Percentiles rank a stretch among this genome's conserved stretches.
phyloP scores from a whole-genome alignment of 805 yeast species.

The Candida nemodendra region DNA sequence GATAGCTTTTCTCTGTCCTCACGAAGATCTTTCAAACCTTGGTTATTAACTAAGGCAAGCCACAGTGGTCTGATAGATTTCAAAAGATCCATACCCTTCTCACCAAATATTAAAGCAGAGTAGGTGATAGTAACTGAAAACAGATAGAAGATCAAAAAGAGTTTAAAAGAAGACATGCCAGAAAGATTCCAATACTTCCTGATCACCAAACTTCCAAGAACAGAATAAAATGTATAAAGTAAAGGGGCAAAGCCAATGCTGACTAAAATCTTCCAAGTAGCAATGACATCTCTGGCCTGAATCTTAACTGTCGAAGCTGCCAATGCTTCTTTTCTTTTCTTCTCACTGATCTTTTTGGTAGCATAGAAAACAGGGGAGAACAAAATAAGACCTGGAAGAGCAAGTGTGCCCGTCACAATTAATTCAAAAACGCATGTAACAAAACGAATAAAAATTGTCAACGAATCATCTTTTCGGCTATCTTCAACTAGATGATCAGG shows the following conservation, averaged over 20 bases:
- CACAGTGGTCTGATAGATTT: constrained; percentile 82
- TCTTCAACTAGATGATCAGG: constrained; percentile 63
- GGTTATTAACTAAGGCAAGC: constrained; percentile 58
- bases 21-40: constrained; percentile 58
- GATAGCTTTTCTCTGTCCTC: constrained; percentile 60
- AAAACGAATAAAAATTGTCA: constrained; percentile 25
- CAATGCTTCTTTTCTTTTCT: constrained; percentile 75
- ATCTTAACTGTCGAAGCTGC: constrained; percentile 88
- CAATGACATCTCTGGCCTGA: constrained; percentile 89
- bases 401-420: constrained; percentile 53
- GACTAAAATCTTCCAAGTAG: constrained; percentile 94
- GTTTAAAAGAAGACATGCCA: constrained; percentile 19
- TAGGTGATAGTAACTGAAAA: constrained; percentile 74
- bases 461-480: constrained; percentile 27
- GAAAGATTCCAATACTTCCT: constrained; percentile 21
- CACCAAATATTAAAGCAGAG: constrained; percentile 90
- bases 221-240: constrained; percentile 77
- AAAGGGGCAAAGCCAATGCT: constrained; percentile 88
- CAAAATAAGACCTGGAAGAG: constrained; percentile 84
- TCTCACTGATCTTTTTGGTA: constrained; percentile 68
- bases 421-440: constrained; percentile 42
- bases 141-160: constrained; percentile 52
- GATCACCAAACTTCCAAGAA: constrained; percentile 47
- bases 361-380: constrained; percentile 86
- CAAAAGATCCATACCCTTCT: constrained; percentile 85